Conservation (phyloP, 805 yeast species). For the Saccharomycopsis sp. region DNA sequence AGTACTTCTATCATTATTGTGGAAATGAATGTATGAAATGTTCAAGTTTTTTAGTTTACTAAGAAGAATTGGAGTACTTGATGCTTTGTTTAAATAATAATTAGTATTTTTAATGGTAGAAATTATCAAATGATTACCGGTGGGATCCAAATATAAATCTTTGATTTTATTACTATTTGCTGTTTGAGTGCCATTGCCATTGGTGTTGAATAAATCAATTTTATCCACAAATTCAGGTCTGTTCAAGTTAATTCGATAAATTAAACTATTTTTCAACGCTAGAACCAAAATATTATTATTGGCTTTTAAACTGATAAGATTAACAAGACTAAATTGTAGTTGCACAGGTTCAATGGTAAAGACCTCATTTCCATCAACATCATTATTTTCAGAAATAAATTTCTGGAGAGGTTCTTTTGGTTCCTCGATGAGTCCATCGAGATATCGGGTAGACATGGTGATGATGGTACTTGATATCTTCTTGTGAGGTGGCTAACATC, state of each 20-base stretch:
- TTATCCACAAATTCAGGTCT: slow-evolving; percentile 49
- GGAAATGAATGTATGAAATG: slow-evolving; percentile 34
- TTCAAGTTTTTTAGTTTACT: slow-evolving; percentile 36
- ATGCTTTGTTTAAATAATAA: slow-evolving; percentile 35
- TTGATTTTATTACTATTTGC: slow-evolving; percentile 22
- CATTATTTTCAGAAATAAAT: background rate
- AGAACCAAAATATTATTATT: slow-evolving; percentile 45
- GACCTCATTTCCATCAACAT: slow-evolving; percentile 1
- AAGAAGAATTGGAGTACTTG: slow-evolving; percentile 32
- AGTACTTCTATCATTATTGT: slow-evolving; percentile 22
- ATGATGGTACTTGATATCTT: no score
- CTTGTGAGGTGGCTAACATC: no score
- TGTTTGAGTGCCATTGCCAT: slow-evolving; percentile 1
- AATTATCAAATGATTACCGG: slow-evolving; percentile 42
- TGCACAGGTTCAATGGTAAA: slow-evolving; percentile 31
- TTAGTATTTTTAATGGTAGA: slow-evolving; percentile 37
- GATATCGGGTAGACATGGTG: background rate
- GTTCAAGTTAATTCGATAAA: slow-evolving; percentile 58
- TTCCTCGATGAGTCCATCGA: background rate
- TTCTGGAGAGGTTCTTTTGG: background rate
- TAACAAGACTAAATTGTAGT: slow-evolving; percentile 37
- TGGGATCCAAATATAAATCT: slow-evolving; percentile 37
- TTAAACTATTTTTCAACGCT: slow-evolving; percentile 38
- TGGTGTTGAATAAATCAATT: slow-evolving; percentile 21
- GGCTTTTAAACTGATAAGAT: slow-evolving; percentile 42